These are phyloP conservation scores for Calonectria pseudoreteaudii DNA, from an alignment of 2,329 filamentous ascomycete species.

Conservation along the genomic window DNA sequence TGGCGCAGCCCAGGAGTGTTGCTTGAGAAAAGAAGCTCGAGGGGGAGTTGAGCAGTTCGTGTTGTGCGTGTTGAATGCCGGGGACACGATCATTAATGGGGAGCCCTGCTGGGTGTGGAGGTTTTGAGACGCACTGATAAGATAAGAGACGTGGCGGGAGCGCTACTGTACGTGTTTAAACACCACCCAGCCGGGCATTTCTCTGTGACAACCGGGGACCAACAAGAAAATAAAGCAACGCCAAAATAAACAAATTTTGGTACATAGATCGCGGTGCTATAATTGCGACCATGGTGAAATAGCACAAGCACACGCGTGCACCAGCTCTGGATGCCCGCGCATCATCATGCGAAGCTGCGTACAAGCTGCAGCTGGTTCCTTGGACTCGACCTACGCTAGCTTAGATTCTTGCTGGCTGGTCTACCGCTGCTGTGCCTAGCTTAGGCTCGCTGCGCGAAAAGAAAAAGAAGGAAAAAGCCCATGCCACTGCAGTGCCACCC, in stretches of 20 bases:
- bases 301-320: not conserved
- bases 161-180: not conserved
- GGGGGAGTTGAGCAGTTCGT: not conserved
- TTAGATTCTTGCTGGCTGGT: not conserved
- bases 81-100: constrained; percentile 25
- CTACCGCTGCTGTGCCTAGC: not conserved
- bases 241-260: constrained; percentile 21
- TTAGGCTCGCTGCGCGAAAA: not conserved
- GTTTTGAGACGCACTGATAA: constrained; percentile 26
- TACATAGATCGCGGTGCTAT: not conserved
- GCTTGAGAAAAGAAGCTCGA: not conserved
- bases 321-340: not conserved
- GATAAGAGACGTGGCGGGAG: constrained; percentile 18
- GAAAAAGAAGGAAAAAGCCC: not conserved
- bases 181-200: not conserved
- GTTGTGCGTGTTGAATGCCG: constrained; percentile 13
- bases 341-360: not conserved
- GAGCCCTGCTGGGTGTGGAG: constrained; percentile 13
- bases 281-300: not conserved
- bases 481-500: constrained; percentile 11
- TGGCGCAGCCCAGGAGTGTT: not conserved
- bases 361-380: not conserved
- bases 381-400: not conserved
- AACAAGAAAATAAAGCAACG: constrained; percentile 18
- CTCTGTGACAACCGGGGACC: constrained; percentile 19